A percentile compares a stretch with the other conserved stretches of the same genome.
Conservation (phyloP, 495 filamentous ascomycete genomes). For the Xylaria grammica region DNA sequence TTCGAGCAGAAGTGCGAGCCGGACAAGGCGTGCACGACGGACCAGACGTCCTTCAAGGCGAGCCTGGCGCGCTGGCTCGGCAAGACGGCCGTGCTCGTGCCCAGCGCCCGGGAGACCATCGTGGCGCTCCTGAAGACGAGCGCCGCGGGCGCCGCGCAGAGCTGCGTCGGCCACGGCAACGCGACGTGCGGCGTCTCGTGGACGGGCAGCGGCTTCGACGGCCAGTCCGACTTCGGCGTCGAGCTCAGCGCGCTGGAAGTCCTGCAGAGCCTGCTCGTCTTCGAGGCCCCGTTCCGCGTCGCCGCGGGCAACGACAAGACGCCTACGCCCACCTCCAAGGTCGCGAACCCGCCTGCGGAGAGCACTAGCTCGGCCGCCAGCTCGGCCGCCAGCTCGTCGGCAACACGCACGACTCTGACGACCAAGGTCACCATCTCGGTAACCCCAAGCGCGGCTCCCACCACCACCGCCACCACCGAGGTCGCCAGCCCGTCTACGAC, state of each 20-base stretch:
- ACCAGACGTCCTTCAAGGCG: slow-evolving; percentile 78
- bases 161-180: slow-evolving; percentile 64
- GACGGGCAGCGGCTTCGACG: slow-evolving; percentile 64
- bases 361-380: too few species aligned
- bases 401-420: too few species aligned
- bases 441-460: too few species aligned
- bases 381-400: too few species aligned
- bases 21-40: slow-evolving; percentile 66
- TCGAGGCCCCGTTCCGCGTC: slow-evolving; percentile 30
- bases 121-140: slow-evolving; percentile 58
- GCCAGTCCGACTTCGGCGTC: slow-evolving; percentile 60
- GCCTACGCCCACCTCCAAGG: background rate
- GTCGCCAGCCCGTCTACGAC: too few species aligned
- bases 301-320: background rate
- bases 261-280: slow-evolving; percentile 55
- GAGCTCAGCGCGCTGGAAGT: slow-evolving; percentile 65
- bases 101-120: slow-evolving; percentile 60
- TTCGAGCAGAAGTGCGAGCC: slow-evolving; percentile 75
- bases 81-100: slow-evolving; percentile 68
- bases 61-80: slow-evolving; percentile 78
- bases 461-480: too few species aligned
- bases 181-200: slow-evolving; percentile 73
- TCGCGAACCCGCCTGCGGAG: background rate
- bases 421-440: too few species aligned
- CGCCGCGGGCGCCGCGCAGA: slow-evolving; percentile 64